Base-by-base conservation (phyloP, 75 land plant species). In the Cryptomeria japonica region DNA sequence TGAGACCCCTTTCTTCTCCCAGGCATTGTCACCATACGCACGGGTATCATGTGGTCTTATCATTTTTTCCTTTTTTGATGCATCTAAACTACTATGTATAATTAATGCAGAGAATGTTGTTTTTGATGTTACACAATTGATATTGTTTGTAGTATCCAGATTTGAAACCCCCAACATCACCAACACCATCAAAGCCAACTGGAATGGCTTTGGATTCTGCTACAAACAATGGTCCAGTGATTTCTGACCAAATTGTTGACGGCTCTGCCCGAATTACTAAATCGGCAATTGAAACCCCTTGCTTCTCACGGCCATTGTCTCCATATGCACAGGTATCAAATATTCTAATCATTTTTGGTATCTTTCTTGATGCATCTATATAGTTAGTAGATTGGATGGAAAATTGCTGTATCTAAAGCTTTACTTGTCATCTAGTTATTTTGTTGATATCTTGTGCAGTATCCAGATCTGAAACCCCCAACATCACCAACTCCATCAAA, bases 391-490 rank as follows among this genome's bases (percentile, higher is more conserved):
- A 78, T 38, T 15, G 6, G 42, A 36, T 78, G 6, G 9, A 3
- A 39, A 78, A 5, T 18, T 16, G 7, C 80, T 79, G 25, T 39
- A 38, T 79, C 41, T 39, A 39, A 41, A 41, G 46, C 82, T 79
- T 19, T 79, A 41, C 82, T 39, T 41, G 9, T 39, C 37, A 9
- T 41, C 19, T 79, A 19, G 11, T 22, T 22, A 36, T 41, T 46
- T 41, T 2, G 7, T 88, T 85, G 58, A 51, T 32, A 9, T 31
- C 5, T 39, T 22, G 6, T 88, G 87, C 89, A 89, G 89, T 89
- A 87, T 53, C 88, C 89, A 47, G 88, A 89, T 37, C n/a, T 89
- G 87, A 89, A 89, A 58, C 89, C 89, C 75, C 89, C 89, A 39
- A 49, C 87, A 44, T 76, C 89, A n/a, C 89, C 89, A 22, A 89